These are phyloP conservation scores for Linnemannia zychae DNA, from an alignment of 192 early-diverging fungal species.

Conservation along the genomic window DNA sequence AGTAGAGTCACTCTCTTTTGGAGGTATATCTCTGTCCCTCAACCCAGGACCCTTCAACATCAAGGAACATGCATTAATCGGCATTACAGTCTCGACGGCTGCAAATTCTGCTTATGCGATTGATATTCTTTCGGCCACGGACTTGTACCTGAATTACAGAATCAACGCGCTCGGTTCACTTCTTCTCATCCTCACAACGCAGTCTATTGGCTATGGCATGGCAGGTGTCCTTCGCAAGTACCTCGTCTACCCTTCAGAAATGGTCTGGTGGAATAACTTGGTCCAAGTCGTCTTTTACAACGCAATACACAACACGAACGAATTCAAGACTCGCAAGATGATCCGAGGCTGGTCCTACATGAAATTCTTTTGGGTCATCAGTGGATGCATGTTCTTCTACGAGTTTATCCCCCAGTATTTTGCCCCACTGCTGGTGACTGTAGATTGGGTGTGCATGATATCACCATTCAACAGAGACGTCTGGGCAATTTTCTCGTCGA, in stretches of 20 bases:
- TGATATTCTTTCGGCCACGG: constrained; percentile 12
- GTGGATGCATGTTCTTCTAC: constrained; percentile 53
- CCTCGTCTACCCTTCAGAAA: constrained; percentile 80
- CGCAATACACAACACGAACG: constrained; percentile 41
- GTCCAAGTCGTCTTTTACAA: constrained; percentile 61
- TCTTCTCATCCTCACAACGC: constrained; percentile 71
- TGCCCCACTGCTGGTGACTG: constrained; percentile 45
- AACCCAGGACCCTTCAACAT: constrained; percentile 66
- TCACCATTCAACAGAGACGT: constrained; percentile 31
- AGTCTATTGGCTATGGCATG: constrained; percentile 66
- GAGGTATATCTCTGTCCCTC: background rate
- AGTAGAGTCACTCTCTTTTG: background rate
- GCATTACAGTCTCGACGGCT: constrained; percentile 61
- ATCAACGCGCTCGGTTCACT: constrained; percentile 63
- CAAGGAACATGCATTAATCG: constrained; percentile 75
- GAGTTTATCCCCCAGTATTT: constrained; percentile 55
- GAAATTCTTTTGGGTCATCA: constrained; percentile 57
- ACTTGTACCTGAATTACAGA: constrained; percentile 53
- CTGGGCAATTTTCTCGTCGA: constrained; percentile 49
- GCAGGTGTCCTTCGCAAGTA: constrained; percentile 79
- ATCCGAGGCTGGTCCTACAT: constrained; percentile 21
- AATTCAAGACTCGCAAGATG: constrained; percentile 1
- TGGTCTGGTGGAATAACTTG: constrained; percentile 88
- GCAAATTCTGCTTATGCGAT: constrained; percentile 64
- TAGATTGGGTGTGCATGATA: constrained; percentile 59